These are phyloP conservation scores for Helotiales sp. DNA, from an alignment of 2,329 filamentous ascomycete genomes.

Conservation along the genomic window DNA sequence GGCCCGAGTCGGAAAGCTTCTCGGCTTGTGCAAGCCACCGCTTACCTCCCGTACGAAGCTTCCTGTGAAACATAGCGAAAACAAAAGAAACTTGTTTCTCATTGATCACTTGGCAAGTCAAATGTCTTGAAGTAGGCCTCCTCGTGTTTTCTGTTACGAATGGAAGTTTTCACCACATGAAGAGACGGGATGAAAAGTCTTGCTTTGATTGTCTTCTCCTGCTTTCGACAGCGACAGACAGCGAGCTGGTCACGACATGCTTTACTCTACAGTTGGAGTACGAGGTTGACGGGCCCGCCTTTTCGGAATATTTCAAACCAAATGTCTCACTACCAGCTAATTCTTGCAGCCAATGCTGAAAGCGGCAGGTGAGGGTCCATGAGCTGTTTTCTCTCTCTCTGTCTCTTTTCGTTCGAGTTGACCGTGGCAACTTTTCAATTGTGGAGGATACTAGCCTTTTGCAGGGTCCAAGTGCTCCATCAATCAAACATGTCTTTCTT, in stretches of 20 bases:
- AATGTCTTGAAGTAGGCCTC: background rate
- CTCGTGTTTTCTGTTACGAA: background rate
- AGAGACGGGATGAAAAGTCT: background rate
- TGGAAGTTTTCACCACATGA: background rate
- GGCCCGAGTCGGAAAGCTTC: background rate
- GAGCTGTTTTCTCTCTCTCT: background rate
- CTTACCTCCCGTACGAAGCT: background rate
- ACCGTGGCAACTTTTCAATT: background rate
- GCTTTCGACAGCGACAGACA: background rate
- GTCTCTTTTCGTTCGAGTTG: background rate
- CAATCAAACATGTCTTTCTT: background rate
- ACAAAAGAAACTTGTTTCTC: background rate
- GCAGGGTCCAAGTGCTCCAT: background rate
- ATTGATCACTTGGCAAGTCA: background rate
- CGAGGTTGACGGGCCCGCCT: background rate
- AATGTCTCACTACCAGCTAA: slow-evolving; percentile 6
- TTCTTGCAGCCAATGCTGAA: slow-evolving; percentile 4
- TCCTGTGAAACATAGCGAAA: background rate
- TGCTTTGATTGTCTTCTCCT: background rate
- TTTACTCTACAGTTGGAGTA: background rate
- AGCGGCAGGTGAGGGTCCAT: background rate
- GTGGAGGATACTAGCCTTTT: background rate
- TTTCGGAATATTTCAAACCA: background rate
- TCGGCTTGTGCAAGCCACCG: background rate
- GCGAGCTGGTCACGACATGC: background rate